phyloP scores from a whole-genome alignment of 2,329 filamentous ascomycete species.

The Meredithiella fracta region DNA sequence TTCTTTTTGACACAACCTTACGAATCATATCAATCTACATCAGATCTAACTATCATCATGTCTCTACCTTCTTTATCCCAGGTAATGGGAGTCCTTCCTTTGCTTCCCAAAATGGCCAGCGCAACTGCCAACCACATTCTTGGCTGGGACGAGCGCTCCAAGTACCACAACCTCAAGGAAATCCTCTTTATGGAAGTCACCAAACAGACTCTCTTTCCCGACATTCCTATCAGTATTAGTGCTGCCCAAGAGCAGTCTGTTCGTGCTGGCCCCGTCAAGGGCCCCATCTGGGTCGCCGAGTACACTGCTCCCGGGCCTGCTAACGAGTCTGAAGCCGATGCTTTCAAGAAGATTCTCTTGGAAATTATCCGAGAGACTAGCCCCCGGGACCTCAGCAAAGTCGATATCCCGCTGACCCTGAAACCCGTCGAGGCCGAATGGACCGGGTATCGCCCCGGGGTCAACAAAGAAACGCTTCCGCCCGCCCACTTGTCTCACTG shows the following conservation, averaged over 20 bases:
- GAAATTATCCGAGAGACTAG: slow-evolving; percentile 37
- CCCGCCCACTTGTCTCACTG: slow-evolving; percentile 42
- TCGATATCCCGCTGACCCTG: background rate
- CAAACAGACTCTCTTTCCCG: background rate
- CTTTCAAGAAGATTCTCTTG: slow-evolving; percentile 30
- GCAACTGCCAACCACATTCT: slow-evolving; percentile 48
- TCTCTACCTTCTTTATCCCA: too few relatives aligned
- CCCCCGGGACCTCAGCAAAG: background rate
- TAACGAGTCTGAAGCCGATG: slow-evolving; percentile 38
- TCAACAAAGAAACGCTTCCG: slow-evolving; percentile 28
- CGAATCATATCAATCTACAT: too few relatives aligned
- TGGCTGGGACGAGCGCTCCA: slow-evolving; percentile 49
- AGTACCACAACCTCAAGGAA: slow-evolving; percentile 64
- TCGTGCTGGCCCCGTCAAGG: slow-evolving; percentile 48
- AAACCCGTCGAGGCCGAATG: slow-evolving; percentile 52
- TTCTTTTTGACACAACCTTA: too few relatives aligned
- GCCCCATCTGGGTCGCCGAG: slow-evolving; percentile 65
- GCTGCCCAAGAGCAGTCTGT: slow-evolving; percentile 28
- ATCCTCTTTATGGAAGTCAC: slow-evolving; percentile 45
- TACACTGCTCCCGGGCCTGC: slow-evolving; percentile 46
- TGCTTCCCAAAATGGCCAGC: slow-evolving; percentile 43
- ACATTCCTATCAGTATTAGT: background rate
- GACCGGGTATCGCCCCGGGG: slow-evolving; percentile 51
- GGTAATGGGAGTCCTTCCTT: background rate
- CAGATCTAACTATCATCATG: too few relatives aligned